phyloP scores from a whole-genome alignment of 345 rosid species.

The Eucalyptus polybractea region DNA sequence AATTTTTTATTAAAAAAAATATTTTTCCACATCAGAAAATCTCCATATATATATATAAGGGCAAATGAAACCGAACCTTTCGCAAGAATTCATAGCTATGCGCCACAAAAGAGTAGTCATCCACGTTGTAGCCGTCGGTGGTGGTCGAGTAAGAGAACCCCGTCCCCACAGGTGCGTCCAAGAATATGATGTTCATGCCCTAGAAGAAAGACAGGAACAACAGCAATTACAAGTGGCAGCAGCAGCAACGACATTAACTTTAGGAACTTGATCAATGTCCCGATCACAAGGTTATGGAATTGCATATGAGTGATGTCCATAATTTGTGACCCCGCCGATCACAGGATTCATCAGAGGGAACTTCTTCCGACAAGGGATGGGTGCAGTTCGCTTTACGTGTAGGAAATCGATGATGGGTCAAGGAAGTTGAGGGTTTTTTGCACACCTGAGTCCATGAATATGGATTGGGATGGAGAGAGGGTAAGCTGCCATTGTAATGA shows the following conservation, averaged over 20 bases:
- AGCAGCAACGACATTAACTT: neutral
- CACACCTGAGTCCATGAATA: slow-evolving; percentile 7
- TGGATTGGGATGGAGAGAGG: neutral
- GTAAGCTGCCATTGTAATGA: neutral
- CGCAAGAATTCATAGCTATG: neutral
- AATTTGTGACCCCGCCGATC: neutral
- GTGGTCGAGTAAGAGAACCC: slow-evolving; percentile 13
- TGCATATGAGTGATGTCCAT: too few species aligned
- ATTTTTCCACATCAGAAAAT: neutral
- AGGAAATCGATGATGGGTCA: neutral
- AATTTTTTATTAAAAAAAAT: too few species aligned
- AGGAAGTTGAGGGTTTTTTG: neutral
- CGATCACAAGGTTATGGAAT: neutral
- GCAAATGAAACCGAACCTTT: neutral
- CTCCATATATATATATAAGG: neutral
- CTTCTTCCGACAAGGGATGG: neutral
- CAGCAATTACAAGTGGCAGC: neutral
- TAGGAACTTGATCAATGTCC: neutral
- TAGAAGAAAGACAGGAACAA: neutral
- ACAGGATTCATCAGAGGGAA: neutral
- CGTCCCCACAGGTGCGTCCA: slow-evolving; percentile 11
- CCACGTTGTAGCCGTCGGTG: neutral
- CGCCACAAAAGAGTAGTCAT: neutral
- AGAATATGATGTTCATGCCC: slow-evolving; percentile 1
- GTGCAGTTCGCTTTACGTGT: neutral